These are phyloP conservation scores for Russula emetica DNA, from an alignment of 768 basidiomycete species.

Conservation along the genomic window DNA sequence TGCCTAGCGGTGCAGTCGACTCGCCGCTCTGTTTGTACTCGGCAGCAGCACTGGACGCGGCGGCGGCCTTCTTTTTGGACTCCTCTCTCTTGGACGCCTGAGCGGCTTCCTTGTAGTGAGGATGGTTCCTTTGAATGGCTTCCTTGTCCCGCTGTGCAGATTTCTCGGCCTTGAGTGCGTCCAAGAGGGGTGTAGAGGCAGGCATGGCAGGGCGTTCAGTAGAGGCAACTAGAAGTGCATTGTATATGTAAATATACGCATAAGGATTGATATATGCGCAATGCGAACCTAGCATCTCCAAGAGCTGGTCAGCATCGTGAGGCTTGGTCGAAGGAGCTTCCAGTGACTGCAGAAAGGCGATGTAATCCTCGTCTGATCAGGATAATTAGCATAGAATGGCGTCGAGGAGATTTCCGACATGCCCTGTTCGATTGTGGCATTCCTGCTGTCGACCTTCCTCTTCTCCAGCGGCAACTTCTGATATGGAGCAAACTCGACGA, in stretches of 20 bases:
- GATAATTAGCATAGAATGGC: background rate
- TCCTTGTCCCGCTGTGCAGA: constrained; percentile 65
- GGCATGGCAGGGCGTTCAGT: constrained; percentile 56
- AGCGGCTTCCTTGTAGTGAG: constrained; percentile 58
- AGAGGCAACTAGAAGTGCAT: constrained; percentile 52
- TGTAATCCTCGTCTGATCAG: constrained; percentile 69
- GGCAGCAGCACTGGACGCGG: constrained; percentile 22
- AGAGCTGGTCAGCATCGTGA: constrained; percentile 50
- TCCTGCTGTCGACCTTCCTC: constrained; percentile 75
- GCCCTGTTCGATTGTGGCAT: constrained; percentile 91
- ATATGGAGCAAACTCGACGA: constrained; percentile 93
- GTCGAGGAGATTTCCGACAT: constrained; percentile 20
- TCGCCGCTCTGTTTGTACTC: constrained; percentile 28
- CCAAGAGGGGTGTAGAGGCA: constrained; percentile 87
- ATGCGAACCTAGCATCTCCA: constrained; percentile 59
- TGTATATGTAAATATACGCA: background rate
- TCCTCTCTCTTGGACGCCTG: constrained; percentile 41
- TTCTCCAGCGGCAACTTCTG: constrained; percentile 76
- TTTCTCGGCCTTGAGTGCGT: constrained; percentile 86
- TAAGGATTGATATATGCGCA: background rate
- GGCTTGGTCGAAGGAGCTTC: constrained; percentile 45
- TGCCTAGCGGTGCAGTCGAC: constrained; percentile 34
- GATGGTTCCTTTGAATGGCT: constrained; percentile 64
- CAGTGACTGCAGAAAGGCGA: constrained; percentile 75
- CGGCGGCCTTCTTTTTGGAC: constrained; percentile 36